Base-by-base conservation (phyloP, 495 filamentous ascomycete species). In the Xanthoparmelia taractica region DNA sequence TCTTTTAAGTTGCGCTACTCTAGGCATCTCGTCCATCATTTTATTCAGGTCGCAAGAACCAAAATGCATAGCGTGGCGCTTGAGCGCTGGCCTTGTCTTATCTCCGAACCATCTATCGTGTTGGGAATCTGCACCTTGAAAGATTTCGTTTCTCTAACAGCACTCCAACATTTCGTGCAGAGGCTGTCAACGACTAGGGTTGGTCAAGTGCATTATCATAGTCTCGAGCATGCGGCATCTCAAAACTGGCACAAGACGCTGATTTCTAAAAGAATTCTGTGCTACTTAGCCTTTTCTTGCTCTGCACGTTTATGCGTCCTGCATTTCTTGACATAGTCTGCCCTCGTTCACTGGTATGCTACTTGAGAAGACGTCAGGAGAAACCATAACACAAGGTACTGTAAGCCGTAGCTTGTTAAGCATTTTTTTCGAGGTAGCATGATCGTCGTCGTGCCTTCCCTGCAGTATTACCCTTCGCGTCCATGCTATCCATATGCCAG, bases 151-250 rank as follows among this genome's bases (percentile, higher is more conserved):
- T 57, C 38, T 43, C 55, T 55, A 45, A 27, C 50, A 63, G 20
- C n/a, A 48, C 41, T 58, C n/a, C 25, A 48, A 36, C 23, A 37
- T 52, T 43, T 11, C 27, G 23, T 52, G 31, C 45, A 52, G 41
- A 34, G 43, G 59, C 59, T 47, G 45, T 15, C 13, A 57, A 57
- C 0, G 47, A 48, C 20, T 55, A 1, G 20, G 8, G n/a, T 38
- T 38, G 27, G 25, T 34, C 23, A 58, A 52, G 38, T 18, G n/a
- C 55, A 48, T 52, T 27, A 58, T 63, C 17, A 36, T 50, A 58
- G 6, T 63, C 15, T 58, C 56, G 33, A 50, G 41, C 41, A 58
- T 61, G 58, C 38, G 57, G 63, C 58, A 65, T 65, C 40, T 61
- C 58, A 6, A 60, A 36, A 27, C 40, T 60, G 57, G 63, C 58